A percentile compares a stretch with the other conserved stretches of the same genome.
Conservation (phyloP, 139 green algal genomes). For the Chlamydomonas applanata region DNA sequence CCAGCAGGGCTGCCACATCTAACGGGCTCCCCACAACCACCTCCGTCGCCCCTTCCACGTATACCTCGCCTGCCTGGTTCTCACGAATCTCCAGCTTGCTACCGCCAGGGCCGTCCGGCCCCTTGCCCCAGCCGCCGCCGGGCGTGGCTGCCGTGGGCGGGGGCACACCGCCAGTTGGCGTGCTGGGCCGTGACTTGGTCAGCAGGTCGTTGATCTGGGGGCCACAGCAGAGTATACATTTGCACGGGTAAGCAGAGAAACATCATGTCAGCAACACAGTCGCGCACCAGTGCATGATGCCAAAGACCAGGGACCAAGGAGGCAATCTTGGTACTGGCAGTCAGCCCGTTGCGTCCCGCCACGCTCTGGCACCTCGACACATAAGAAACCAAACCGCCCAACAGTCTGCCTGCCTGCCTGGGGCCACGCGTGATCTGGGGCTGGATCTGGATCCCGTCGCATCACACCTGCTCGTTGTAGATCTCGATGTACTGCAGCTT, state of each 20-base stretch:
- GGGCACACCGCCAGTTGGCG: background rate
- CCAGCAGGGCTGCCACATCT: slow-evolving; percentile 23
- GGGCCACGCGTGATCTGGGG: too few relatives aligned
- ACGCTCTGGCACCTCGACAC: too few relatives aligned
- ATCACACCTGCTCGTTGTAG: slow-evolving; percentile 47
- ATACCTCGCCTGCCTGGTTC: slow-evolving; percentile 7
- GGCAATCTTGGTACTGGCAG: too few relatives aligned
- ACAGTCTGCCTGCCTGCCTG: too few relatives aligned
- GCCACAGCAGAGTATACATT: too few relatives aligned
- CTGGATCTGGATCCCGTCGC: too few relatives aligned
- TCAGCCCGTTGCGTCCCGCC: too few relatives aligned
- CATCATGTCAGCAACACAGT: too few relatives aligned
- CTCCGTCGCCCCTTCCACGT: slow-evolving; percentile 46
- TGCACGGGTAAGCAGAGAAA: too few relatives aligned
- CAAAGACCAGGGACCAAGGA: too few relatives aligned
- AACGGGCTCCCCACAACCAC: slow-evolving; percentile 14
- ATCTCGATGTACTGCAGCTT: slow-evolving; percentile 53
- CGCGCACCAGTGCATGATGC: too few relatives aligned
- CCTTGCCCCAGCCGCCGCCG: background rate
- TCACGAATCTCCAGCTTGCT: slow-evolving; percentile 2
- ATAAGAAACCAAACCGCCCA: too few relatives aligned
- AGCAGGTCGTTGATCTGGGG: slow-evolving; percentile 8
- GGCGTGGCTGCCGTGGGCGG: background rate
- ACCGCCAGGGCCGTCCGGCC: background rate
- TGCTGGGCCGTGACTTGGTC: background rate